Conservation (phyloP, 805 yeast species). For the Pichia phayaonensis region DNA sequence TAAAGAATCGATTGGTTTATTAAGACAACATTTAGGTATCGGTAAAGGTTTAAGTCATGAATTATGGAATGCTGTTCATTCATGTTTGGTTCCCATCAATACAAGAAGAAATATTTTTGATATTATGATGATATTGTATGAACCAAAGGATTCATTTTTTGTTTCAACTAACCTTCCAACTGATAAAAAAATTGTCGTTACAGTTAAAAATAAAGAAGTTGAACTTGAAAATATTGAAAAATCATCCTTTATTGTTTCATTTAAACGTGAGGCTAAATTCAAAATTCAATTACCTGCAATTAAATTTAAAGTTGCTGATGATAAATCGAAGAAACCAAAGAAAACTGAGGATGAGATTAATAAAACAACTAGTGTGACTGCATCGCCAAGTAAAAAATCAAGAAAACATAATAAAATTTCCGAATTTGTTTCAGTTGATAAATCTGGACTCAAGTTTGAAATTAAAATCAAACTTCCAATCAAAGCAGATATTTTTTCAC, state of each 20-base stretch:
- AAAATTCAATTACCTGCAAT: constrained; percentile 40
- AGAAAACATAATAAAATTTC: neutral
- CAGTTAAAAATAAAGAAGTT: constrained; percentile 25
- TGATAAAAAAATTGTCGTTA: constrained; percentile 58
- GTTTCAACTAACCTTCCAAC: constrained; percentile 63
- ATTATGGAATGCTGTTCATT: constrained; percentile 65
- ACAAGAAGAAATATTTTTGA: constrained; percentile 59
- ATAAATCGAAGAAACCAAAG: constrained; percentile 2
- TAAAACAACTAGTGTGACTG: neutral
- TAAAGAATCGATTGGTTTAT: constrained; percentile 56
- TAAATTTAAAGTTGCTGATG: constrained; percentile 18
- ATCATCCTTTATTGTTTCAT: constrained; percentile 30
- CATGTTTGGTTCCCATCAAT: constrained; percentile 49
- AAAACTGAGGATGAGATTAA: neutral
- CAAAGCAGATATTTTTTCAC: neutral
- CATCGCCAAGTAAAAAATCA: neutral
- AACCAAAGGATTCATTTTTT: constrained; percentile 49
- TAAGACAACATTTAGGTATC: constrained; percentile 51
- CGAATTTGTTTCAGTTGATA: constrained; percentile 1
- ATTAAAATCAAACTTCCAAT: constrained; percentile 7
- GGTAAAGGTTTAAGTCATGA: constrained; percentile 49
- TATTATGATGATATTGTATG: constrained; percentile 56
- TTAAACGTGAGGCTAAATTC: constrained; percentile 54
- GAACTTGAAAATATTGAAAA: constrained; percentile 27
- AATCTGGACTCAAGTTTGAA: constrained; percentile 1